These are phyloP conservation scores for Cordyceps militaris DNA, from an alignment of 2,329 filamentous ascomycete genomes.

Conservation along the genomic window DNA sequence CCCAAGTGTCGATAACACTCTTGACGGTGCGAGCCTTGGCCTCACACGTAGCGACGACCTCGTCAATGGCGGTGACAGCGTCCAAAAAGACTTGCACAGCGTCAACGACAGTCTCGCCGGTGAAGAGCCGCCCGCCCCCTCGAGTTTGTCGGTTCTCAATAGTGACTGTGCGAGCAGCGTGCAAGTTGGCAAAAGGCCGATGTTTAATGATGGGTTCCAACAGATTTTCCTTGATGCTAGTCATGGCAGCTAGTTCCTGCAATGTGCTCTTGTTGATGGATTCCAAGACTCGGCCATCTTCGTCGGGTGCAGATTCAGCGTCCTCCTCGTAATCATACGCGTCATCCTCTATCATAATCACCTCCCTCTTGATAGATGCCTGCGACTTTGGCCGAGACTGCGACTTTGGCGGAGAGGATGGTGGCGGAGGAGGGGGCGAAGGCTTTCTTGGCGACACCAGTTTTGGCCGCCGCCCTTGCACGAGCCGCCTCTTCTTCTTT, in stretches of 20 bases:
- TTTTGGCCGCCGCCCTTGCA: conserved; percentile 29
- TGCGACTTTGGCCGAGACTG: not conserved
- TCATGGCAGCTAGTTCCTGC: conserved; percentile 74
- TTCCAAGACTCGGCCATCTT: conserved; percentile 51
- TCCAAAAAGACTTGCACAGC: conserved; percentile 63
- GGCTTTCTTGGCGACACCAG: conserved; percentile 14
- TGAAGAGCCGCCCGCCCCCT: conserved; percentile 38
- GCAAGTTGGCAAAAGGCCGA: conserved; percentile 65
- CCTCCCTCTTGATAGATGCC: conserved; percentile 17
- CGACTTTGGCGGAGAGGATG: conserved; percentile 1
- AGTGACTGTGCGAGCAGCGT: conserved; percentile 59
- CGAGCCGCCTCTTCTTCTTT: conserved; percentile 27
- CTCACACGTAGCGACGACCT: conserved; percentile 71
- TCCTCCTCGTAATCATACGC: conserved; percentile 35
- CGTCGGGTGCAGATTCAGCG: conserved; percentile 23
- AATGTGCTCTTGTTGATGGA: conserved; percentile 77
- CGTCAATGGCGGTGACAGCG: conserved; percentile 76
- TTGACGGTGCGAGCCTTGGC: conserved; percentile 54
- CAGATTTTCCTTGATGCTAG: conserved; percentile 62
- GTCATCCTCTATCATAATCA: conserved; percentile 33
- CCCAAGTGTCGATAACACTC: conserved; percentile 39
- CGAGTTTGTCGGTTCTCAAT: conserved; percentile 41
- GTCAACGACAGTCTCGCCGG: conserved; percentile 47
- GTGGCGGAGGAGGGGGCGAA: conserved; percentile 17
- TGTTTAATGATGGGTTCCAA: conserved; percentile 63